phyloP scores from a whole-genome alignment of 1,284 basidiomycete species.

The Hemileia vastatrix region DNA sequence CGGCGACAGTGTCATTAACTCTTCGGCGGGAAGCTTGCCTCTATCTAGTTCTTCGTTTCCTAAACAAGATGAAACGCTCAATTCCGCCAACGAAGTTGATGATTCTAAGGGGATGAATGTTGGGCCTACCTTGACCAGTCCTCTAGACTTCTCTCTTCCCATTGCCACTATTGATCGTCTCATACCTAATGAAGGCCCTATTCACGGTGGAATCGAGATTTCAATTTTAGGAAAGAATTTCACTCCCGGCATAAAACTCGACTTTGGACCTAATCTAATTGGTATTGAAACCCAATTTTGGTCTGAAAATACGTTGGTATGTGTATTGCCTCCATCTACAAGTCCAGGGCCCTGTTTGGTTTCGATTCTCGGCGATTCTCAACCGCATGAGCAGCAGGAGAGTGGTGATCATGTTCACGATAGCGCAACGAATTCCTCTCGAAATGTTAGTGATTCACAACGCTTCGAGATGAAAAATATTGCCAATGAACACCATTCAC shows the following conservation, averaged over 20 bases:
- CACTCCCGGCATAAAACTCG: conserved; percentile 53
- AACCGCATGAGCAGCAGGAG: conserved; percentile 39
- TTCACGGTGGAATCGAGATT: conserved; percentile 76
- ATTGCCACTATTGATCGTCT: conserved; percentile 50
- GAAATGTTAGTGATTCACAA: too few relatives aligned
- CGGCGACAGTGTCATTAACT: too few relatives aligned
- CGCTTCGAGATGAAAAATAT: too few relatives aligned
- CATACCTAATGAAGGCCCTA: conserved; percentile 80
- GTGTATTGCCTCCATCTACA: conserved; percentile 73
- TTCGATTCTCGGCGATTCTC: conserved; percentile 63
- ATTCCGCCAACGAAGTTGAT: conserved; percentile 5
- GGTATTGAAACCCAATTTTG: conserved; percentile 79
- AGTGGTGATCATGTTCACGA: conserved; percentile 20
- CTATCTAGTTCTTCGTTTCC: too few relatives aligned
- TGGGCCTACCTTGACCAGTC: too few relatives aligned
- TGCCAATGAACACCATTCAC: too few relatives aligned
- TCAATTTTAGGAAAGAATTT: conserved; percentile 88
- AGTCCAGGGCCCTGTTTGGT: conserved; percentile 81
- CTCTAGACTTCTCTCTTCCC: too few relatives aligned
- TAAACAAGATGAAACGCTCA: conserved; percentile 7
- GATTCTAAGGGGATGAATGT: conserved; percentile 24
- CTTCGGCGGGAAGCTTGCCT: too few relatives aligned
- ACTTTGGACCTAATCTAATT: conserved; percentile 76
- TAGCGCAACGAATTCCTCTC: too few relatives aligned
- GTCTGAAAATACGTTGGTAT: conserved; percentile 88